phyloP scores from a whole-genome alignment of 179 eudicot genomes.

The Sideroxylon spinosum region DNA sequence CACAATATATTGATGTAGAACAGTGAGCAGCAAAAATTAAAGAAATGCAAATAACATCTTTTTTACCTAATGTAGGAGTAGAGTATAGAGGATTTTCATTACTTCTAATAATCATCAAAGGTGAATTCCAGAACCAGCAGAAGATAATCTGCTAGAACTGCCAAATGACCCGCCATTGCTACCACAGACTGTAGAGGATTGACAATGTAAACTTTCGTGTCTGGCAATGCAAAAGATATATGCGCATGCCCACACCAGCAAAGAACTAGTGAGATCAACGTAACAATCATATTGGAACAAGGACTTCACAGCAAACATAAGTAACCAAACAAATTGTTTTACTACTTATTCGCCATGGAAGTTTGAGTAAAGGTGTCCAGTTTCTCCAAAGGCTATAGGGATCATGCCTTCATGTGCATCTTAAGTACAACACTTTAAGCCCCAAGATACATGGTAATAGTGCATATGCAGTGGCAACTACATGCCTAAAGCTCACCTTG shows the following conservation, averaged over 20 bases:
- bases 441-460: not conserved
- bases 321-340: not conserved
- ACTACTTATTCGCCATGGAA: not conserved
- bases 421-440: not conserved
- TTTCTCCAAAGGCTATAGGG: not conserved
- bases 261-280: not conserved
- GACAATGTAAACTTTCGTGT: not conserved
- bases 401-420: not conserved
- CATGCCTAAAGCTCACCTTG: not conserved
- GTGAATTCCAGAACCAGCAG: not conserved
- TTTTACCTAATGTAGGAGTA: not conserved
- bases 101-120: not conserved
- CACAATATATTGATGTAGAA: slow-evolving; percentile 6
- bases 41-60: slow-evolving; percentile 5
- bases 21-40: not conserved
- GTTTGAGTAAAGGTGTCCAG: not conserved
- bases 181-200: not conserved
- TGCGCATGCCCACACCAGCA: not conserved
- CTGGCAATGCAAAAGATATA: not conserved
- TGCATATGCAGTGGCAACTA: not conserved
- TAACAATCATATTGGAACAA: not conserved
- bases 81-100: not conserved
- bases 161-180: not conserved
- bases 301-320: not conserved
- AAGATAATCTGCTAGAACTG: not conserved